Conservation (phyloP, 2,329 filamentous ascomycete genomes). For the Huntiella moniliformis region DNA sequence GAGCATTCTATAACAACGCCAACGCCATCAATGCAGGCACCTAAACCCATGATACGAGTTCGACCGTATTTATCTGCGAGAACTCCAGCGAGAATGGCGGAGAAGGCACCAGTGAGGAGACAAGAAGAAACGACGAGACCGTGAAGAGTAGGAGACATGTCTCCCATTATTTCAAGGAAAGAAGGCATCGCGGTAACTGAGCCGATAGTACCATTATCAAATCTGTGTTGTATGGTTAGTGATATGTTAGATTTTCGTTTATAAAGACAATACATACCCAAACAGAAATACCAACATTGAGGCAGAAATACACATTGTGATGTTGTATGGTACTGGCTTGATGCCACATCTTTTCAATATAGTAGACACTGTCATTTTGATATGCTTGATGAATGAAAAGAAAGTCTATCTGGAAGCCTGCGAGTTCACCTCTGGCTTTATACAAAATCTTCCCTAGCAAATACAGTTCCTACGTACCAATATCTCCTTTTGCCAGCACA, state of each 20-base stretch:
- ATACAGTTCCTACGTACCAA: too few species aligned
- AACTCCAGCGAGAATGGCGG: constrained; percentile 37
- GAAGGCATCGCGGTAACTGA: constrained; percentile 38
- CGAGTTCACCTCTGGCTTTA: too few species aligned
- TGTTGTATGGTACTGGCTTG: constrained; percentile 15
- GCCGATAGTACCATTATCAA: constrained; percentile 34
- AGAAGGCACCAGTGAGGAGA: constrained; percentile 38
- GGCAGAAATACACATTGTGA: constrained; percentile 17
- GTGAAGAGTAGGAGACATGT: constrained; percentile 33
- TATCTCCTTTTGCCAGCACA: too few species aligned
- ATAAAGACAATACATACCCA: constrained; percentile 14
- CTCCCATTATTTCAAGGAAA: constrained; percentile 31
- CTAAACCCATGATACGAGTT: constrained; percentile 30
- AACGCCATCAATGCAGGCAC: constrained; percentile 32
- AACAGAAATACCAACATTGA: constrained; percentile 19
- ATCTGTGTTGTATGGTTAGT: constrained; percentile 9
- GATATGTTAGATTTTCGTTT: neutral
- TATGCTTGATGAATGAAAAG: too few species aligned
- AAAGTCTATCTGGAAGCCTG: too few species aligned
- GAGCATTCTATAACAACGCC: constrained; percentile 27
- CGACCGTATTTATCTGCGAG: constrained; percentile 36
- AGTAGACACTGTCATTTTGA: too few species aligned
- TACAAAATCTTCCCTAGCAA: too few species aligned
- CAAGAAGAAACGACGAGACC: constrained; percentile 42
- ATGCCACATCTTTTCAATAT: neutral